These are phyloP conservation scores for Paspalum notatum DNA, from an alignment of 176 grass and related monocot genomes.

Conservation along the genomic window DNA sequence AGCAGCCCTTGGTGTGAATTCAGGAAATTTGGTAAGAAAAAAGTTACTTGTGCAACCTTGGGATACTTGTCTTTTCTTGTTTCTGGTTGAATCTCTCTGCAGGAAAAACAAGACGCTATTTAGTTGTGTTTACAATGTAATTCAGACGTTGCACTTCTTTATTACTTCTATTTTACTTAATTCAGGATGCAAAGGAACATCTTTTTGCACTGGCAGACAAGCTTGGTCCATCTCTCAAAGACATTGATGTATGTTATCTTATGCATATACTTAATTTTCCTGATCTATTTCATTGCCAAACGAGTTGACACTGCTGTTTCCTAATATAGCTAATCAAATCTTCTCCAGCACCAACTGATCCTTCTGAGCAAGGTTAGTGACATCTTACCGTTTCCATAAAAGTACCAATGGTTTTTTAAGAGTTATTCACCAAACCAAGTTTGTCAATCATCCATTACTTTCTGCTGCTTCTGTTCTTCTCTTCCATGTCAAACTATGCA, in stretches of 20 bases:
- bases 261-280: slow-evolving; percentile 25
- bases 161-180: slow-evolving; percentile 24
- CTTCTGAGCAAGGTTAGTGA: slow-evolving; percentile 84
- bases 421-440: not conserved
- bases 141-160: not conserved
- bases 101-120: slow-evolving; percentile 7
- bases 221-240: slow-evolving; percentile 75
- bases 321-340: slow-evolving; percentile 71
- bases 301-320: slow-evolving; percentile 30
- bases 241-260: slow-evolving; percentile 78
- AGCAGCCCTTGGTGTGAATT: not conserved
- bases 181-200: slow-evolving; percentile 94
- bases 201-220: slow-evolving; percentile 88
- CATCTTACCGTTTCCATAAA: slow-evolving; percentile 23
- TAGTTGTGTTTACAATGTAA: not conserved
- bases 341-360: slow-evolving; percentile 64
- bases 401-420: not conserved
- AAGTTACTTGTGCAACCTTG: slow-evolving; percentile 17
- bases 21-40: not conserved
- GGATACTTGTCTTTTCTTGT: not conserved
- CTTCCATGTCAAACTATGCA: slow-evolving; percentile 4
- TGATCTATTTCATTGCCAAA: not conserved
- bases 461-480: slow-evolving; percentile 15
- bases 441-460: slow-evolving; percentile 5
- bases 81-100: not conserved